Conservation (phyloP, 768 basidiomycete genomes). For the Astraeus odoratus region DNA sequence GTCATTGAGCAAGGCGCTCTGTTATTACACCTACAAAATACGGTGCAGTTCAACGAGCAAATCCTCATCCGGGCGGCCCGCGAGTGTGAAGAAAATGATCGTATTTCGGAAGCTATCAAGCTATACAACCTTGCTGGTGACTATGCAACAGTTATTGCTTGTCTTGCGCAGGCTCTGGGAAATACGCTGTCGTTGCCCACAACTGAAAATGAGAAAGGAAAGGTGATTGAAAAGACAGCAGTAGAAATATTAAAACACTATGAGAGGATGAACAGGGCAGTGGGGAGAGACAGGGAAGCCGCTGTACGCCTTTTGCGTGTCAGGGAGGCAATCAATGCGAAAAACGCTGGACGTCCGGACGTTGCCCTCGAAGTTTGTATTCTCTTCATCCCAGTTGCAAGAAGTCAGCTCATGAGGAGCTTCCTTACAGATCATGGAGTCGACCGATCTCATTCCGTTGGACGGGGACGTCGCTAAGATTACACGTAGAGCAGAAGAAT, state of each 20-base stretch:
- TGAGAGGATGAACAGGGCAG: constrained; percentile 66
- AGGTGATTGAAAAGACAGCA: constrained; percentile 66
- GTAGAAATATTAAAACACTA: constrained; percentile 74
- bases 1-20: constrained; percentile 78
- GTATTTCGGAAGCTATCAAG: constrained; percentile 86
- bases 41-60: constrained; percentile 65
- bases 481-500: constrained; percentile 81
- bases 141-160: constrained; percentile 79
- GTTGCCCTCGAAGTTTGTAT: constrained; percentile 70
- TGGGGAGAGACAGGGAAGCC: constrained; percentile 67
- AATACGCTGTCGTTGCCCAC: constrained; percentile 66
- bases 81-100: constrained; percentile 77
- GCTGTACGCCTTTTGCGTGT: constrained; percentile 71
- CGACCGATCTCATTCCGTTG: constrained; percentile 80
- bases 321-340: constrained; percentile 73
- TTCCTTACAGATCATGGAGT: constrained; percentile 67
- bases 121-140: constrained; percentile 93
- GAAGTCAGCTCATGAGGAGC: background rate
- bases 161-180: constrained; percentile 82
- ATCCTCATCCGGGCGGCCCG: constrained; percentile 81
- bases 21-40: constrained; percentile 65
- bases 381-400: background rate
- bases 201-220: constrained; percentile 52
- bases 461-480: constrained; percentile 80
- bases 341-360: constrained; percentile 66